Evolutionary conservation across 208 protist genomes (phyloP), one percentile per base, ranked within the genome.

Genomic region (Wallacemonas sp.): DNA sequence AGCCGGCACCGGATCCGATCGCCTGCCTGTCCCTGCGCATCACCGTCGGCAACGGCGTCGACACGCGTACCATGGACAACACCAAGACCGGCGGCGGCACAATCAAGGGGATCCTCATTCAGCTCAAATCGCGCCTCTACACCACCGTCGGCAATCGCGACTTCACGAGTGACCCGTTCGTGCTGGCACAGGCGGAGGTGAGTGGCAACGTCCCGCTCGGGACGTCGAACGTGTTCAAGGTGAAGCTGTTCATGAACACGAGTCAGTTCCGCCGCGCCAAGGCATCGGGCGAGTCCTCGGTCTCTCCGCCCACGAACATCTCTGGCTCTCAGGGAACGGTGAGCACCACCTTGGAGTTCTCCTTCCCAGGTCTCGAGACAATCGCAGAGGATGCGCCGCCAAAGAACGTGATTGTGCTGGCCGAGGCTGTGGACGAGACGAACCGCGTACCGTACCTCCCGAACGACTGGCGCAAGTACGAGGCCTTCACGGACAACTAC

Each of bases 361-460:
- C 63, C 12, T 74, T 83, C 27, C 68, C 77, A 11, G 39, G 36
- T 6, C 49, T 78, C 24, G 23, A 74, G 43, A 57, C 62, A 16
- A 33, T 78, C 21, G 46, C 72, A 1, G 77, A 83, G 54, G 38
- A 52, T 46, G 36, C 36, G 3, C 21, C 64, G 6, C 11, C 24
- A 19, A 32, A 49, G 43, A 67, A 78, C 24, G 36, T 80, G 2
- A 43, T 83, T 11, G 56, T 76, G 44, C 32, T 83, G 2, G 69
- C 65, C 0, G 73, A 83, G 57, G 69, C 65, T 30, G 56, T 83
- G 26, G 70, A 77, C 61, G 23, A 68, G 56, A 76, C 58, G 3
- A 71, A 77, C 43, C 63, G 46, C 39, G 49, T 76, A 34, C 73
- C 73, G 14, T 77, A 66, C 38, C 39, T 83, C 32, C 78, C 78